Evolutionary conservation across 140 eudicot genomes (phyloP).

Genomic region (Flaveria floridana): DNA sequence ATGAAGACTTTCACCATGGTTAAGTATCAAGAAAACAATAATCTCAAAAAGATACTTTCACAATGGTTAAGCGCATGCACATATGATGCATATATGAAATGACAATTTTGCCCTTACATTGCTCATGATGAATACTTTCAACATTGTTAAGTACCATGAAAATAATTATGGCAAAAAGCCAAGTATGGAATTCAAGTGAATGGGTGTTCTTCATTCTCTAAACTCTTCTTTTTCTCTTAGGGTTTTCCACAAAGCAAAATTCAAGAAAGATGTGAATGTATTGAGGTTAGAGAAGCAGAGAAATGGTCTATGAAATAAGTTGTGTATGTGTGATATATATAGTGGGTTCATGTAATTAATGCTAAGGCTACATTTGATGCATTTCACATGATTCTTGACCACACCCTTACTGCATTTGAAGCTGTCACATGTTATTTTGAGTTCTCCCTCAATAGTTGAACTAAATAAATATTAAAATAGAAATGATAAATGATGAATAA

Average conservation of each 20-base stretch:
- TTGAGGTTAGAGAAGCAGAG: neutral
- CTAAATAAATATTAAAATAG: neutral
- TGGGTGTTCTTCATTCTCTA: slow-evolving; percentile 32
- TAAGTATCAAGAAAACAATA: slow-evolving; percentile 24
- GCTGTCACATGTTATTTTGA: slow-evolving; percentile 40
- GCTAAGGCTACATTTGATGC: slow-evolving; percentile 50
- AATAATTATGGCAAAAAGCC: slow-evolving; percentile 30
- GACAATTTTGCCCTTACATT: slow-evolving; percentile 36
- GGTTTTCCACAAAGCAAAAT: neutral
- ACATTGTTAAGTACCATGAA: slow-evolving; percentile 43
- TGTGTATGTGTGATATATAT: neutral
- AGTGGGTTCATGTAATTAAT: slow-evolving; percentile 23
- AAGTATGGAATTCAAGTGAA: slow-evolving; percentile 25
- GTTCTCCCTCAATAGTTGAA: slow-evolving; percentile 6
- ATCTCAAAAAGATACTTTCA: neutral
- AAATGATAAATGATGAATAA: no score
- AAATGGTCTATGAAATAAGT: slow-evolving; percentile 15
- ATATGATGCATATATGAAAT: neutral
- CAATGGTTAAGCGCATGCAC: slow-evolving; percentile 1
- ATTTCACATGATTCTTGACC: slow-evolving; percentile 70
- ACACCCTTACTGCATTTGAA: slow-evolving; percentile 26
- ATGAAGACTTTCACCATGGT: slow-evolving; percentile 31
- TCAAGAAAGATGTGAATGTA: neutral
- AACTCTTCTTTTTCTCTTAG: slow-evolving; percentile 1
- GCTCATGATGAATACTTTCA: slow-evolving; percentile 40